Conservation (phyloP, 2,329 filamentous ascomycete species). For the Blastomyces emzantsi region DNA sequence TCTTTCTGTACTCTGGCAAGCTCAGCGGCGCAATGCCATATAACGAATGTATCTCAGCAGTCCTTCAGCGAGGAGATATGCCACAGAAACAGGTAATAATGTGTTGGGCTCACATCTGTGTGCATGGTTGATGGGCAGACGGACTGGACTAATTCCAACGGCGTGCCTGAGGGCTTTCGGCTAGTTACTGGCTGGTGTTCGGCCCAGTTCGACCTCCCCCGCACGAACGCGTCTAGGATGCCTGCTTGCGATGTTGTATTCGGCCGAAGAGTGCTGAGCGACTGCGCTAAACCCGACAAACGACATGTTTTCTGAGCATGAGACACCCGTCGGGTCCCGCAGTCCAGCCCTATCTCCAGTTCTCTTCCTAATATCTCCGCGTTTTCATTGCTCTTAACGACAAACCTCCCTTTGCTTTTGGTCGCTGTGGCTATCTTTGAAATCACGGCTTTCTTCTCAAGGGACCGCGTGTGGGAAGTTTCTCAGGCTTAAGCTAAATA, state of each 20-base stretch:
- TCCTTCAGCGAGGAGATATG: no score
- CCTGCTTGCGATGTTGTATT: background rate
- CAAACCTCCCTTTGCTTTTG: no score
- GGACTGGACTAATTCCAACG: background rate
- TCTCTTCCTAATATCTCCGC: background rate
- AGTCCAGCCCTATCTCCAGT: conserved; percentile 2
- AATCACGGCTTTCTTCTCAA: background rate
- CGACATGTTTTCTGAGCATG: no score
- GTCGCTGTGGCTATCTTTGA: background rate
- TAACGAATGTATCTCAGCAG: background rate
- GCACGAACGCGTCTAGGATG: background rate
- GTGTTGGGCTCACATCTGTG: no score
- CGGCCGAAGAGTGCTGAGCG: background rate
- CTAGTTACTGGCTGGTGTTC: background rate
- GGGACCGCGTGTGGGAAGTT: background rate
- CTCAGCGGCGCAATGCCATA: background rate
- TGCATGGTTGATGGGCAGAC: no score
- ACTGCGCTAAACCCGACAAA: background rate
- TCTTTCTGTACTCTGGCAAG: background rate
- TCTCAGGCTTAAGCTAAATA: background rate
- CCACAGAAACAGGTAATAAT: no score
- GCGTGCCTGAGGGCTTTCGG: no score
- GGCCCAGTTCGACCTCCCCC: background rate
- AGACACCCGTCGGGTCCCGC: background rate
- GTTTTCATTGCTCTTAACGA: background rate